phyloP scores from a whole-genome alignment of 148 eudicot species.

The Persicaria tinctoria region DNA sequence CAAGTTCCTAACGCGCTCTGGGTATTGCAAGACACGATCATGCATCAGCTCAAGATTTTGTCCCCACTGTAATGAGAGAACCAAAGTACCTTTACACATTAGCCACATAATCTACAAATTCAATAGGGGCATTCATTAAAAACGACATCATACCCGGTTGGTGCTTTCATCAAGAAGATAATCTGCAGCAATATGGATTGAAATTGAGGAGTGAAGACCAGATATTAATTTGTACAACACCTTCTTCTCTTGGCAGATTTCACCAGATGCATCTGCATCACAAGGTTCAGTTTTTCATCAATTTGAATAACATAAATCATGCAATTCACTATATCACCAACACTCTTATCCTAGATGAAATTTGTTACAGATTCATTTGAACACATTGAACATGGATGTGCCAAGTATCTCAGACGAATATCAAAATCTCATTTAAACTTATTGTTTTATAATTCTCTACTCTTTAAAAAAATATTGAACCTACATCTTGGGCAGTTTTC shows the following conservation, averaged over 20 bases:
- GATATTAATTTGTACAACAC: conserved; percentile 38
- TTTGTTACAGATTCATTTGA: background rate
- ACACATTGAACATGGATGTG: background rate
- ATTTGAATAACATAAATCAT: background rate
- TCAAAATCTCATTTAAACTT: background rate
- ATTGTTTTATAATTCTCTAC: background rate
- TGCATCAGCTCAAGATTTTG: conserved; percentile 46
- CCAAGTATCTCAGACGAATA: background rate
- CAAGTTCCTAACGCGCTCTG: conserved; percentile 71
- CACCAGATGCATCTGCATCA: conserved; percentile 11
- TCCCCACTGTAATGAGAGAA: conserved; percentile 58
- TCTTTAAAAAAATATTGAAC: conserved; percentile 12
- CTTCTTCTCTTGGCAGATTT: conserved; percentile 14
- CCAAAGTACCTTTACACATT: background rate
- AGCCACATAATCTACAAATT: background rate
- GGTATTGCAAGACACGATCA: conserved; percentile 55
- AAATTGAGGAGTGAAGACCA: conserved; percentile 74
- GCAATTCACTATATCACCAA: background rate
- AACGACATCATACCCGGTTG: conserved; percentile 31
- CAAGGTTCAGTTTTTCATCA: background rate
- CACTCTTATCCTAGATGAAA: background rate
- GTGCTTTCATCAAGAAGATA: conserved; percentile 62
- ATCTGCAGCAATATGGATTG: conserved; percentile 56
- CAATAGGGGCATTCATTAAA: background rate
- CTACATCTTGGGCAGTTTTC: conserved; percentile 95